Base-by-base conservation (phyloP, 106 monocot species). In the Phalaenopsis equestris region DNA sequence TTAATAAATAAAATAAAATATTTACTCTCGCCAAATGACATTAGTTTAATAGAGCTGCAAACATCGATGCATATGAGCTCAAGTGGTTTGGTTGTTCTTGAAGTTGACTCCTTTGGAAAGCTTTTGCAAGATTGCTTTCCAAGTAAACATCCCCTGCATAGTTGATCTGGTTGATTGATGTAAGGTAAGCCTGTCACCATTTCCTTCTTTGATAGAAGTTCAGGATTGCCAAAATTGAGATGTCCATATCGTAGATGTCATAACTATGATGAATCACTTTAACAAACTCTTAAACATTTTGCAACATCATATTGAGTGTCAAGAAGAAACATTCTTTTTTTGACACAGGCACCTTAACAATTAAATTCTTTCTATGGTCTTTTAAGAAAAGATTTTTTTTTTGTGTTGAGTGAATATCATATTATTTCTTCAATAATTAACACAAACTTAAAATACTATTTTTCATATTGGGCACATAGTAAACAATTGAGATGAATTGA, bases 381-480 rank as follows among this genome's bases (percentile, higher is more conserved):
- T 43, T 83, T 17, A 83, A 72, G 6, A 72, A 67, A 73, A 21
- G 1, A 30, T 30, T 8, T 19, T 30, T 8, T 19, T 78, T 78
- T 21, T 72, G 72, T 12, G 41, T 78, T 19, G 78, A 83, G 8
- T 65, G 48, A 55, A 73, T 41, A 46, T 77, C 18, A 68, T 67
- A n/a, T 21, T 78, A 49, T 43, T 68, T 77, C 8, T 8, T 1
- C 30, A 82, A 38, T 45, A 82, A 6, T 68, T 82, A 65, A 2
- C 77, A 47, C 48, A 73, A 48, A 78, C 70, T 83, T 1, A 83
- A 41, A 78, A 83, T 77, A 78, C 72, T 83, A 47, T 83, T 49
- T 21, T 78, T 78, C 4, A 83, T 46, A 9, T 41, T 78, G 4
- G n/a, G 68, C 67, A 83, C 19, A 56, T 41, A 70, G 16, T 45